Evolutionary conservation across 2,329 filamentous ascomycete species (phyloP), one percentile per base, ranked within the genome.

Genomic region (Ambrosiella beaveri): DNA sequence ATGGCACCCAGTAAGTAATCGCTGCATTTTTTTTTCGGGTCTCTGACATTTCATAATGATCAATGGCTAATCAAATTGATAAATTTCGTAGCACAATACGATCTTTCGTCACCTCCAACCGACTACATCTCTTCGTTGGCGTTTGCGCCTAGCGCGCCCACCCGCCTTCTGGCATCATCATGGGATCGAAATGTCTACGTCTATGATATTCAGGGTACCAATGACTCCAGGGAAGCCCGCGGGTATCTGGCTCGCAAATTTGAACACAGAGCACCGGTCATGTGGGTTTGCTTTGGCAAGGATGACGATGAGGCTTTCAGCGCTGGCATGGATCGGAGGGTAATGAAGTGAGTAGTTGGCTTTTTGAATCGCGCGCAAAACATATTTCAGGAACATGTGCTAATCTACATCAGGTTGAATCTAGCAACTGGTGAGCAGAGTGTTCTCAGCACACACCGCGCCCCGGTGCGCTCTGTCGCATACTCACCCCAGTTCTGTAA

Each of bases 121-220:
- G 93, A 98, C 71, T 87, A 86, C 65, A 85, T 97, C 65, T 95
- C 91, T 53, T 78, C 88, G 27, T 75, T 97, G 66, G 82, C 82
- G 66, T 98, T 95, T 75, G 88, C 90, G 63, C 86, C 88, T 40
- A 73, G 77, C 61, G 81, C 83, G n/a, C 78, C 84, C 2, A 81
- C 77, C 57, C 85, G 83, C 64, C 78, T 98, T 41, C 80, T 94
- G n/a, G 90, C 91, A 64, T 85, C 90, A 9, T 95, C 89, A 58
- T 98, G 93, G 93, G 91, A 97, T 71, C 88, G 84, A 70, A 81
- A 88, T 68, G 81, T 95, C 58, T 95, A 96, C 71, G 76, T 91
- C 56, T 97, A 97, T 75, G 87, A 95, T 67, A 78, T 85, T 60
- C 27, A 53, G n/a, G 56, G 37, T 8, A 47, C 37, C 4, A 49